Evolutionary conservation across 805 yeast genomes (phyloP), one percentile per base, ranked within the genome.

Genomic region (Candida maesae): DNA sequence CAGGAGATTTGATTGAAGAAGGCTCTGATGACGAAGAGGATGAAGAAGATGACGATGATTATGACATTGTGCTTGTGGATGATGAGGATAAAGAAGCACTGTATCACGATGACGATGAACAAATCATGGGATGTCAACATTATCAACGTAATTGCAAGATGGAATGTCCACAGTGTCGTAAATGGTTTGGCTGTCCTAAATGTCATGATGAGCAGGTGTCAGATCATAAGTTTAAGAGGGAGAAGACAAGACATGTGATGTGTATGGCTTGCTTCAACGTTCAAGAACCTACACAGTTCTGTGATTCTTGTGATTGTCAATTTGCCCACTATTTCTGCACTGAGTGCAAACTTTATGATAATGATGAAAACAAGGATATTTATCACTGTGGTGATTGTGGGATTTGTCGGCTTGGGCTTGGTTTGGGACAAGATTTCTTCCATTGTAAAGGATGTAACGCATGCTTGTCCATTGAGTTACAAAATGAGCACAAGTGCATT

Each of bases 341-440:
- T 5, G 75, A 69, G 36, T 90, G 98, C 66, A 81, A 78, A 45
- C 70, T 90, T 19, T 91, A 84, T 68, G 96, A 89, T 58, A 82
- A 84, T 56, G 93, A 87, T 57, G 79, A 76, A 36, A 66, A 71
- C 32, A 88, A 87, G 56, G 84, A 84, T 47, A 89, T 90, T 18
- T 90, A 89, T 56, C 98, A 90, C 59, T 90, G 98, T 61, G 86
- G 81, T 52, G 84, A 81, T 52, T 90, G 98, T 66, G 96, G 95
- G 0, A 88, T 91, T 40, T 90, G 98, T 60, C 74, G 97, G 12
- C 68, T 91, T 9, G 98, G 98, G 2, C 68, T 84, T 19, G 97
- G 97, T 0, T 63, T 88, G 17, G 93, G 87, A 14, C 82, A 84
- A 49, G 97, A 90, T 61, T 89, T 83, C 53, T 88, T 87, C 67